These are phyloP conservation scores for Penicillium waksmanii DNA, from an alignment of 495 filamentous ascomycete genomes.

Conservation along the genomic window DNA sequence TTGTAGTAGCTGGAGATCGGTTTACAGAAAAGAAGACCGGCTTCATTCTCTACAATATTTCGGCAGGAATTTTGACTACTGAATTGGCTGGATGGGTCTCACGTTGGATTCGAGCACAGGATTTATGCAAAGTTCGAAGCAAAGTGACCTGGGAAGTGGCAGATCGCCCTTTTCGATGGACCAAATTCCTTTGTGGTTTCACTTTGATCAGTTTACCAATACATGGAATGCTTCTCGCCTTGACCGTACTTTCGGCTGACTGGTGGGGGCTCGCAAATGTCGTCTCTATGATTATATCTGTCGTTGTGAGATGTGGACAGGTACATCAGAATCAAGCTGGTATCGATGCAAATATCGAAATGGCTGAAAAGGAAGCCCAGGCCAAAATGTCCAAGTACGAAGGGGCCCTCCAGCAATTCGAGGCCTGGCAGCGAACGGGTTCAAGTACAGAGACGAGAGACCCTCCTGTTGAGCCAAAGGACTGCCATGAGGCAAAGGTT, in stretches of 20 bases:
- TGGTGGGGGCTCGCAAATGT: slow-evolving; percentile 25
- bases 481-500: slow-evolving; percentile 8
- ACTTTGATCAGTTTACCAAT: slow-evolving; percentile 10
- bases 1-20: slow-evolving; percentile 13
- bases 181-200: slow-evolving; percentile 6
- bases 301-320: slow-evolving; percentile 12
- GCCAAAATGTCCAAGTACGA: slow-evolving; percentile 10
- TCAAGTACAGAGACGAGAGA: not conserved
- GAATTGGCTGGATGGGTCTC: slow-evolving; percentile 25
- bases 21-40: slow-evolving; percentile 17
- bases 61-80: slow-evolving; percentile 17
- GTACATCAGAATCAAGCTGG: slow-evolving; percentile 17
- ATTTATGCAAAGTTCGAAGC: slow-evolving; percentile 15
- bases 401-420: not conserved
- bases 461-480: not conserved
- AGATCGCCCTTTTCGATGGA: slow-evolving; percentile 9
- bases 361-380: slow-evolving; percentile 4
- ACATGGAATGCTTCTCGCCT: slow-evolving; percentile 9
- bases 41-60: slow-evolving; percentile 19
- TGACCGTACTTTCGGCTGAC: slow-evolving; percentile 15
- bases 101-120: slow-evolving; percentile 18
- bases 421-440: slow-evolving; percentile 1
- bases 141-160: slow-evolving; percentile 12
- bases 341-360: slow-evolving; percentile 10
- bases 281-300: slow-evolving; percentile 18